Percentiles rank a stretch among this genome's conserved stretches.
Evolutionary conservation across 306 rosid species (phyloP).

Genomic region (Castanospermum australe): DNA sequence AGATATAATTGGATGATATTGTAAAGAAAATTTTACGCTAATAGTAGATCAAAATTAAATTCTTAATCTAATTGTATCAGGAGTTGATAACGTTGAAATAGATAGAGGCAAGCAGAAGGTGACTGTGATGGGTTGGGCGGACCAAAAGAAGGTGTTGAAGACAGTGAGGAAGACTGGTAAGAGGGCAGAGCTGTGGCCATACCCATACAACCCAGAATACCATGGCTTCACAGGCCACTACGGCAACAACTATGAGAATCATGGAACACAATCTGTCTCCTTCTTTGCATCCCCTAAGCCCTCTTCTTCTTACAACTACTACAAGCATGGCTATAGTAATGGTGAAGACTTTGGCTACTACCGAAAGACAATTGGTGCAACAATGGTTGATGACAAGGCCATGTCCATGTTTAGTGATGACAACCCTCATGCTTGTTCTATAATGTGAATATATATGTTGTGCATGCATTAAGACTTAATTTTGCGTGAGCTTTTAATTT

Average conservation of each 20-base stretch:
- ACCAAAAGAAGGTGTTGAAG: slow-evolving; percentile 56
- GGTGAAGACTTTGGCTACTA: slow-evolving; percentile 41
- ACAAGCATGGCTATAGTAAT: slow-evolving; percentile 31
- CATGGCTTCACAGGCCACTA: slow-evolving; percentile 38
- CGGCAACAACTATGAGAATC: not conserved
- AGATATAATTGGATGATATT: no score
- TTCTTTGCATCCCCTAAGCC: slow-evolving; percentile 5
- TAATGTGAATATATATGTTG: no score
- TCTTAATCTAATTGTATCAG: slow-evolving; percentile 24
- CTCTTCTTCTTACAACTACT: slow-evolving; percentile 44
- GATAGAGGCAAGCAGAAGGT: slow-evolving; percentile 68
- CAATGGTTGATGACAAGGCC: slow-evolving; percentile 37
- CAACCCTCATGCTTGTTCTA: slow-evolving; percentile 69
- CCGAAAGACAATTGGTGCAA: slow-evolving; percentile 45
- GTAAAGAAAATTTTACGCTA: no score
- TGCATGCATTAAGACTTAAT: not conserved
- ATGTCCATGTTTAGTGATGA: slow-evolving; percentile 64
- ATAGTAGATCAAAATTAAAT: no score
- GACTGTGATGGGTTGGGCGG: slow-evolving; percentile 80
- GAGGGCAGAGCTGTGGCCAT: slow-evolving; percentile 77
- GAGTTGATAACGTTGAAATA: slow-evolving; percentile 63
- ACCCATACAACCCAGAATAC: slow-evolving; percentile 56
- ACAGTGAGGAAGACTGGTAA: slow-evolving; percentile 58
- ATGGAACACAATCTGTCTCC: not conserved
- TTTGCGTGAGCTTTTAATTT: not conserved